A percentile compares a stretch with the other conserved stretches of the same genome.
Conservation (phyloP, 2,329 filamentous ascomycete genomes). For the Phialophora tarda region DNA sequence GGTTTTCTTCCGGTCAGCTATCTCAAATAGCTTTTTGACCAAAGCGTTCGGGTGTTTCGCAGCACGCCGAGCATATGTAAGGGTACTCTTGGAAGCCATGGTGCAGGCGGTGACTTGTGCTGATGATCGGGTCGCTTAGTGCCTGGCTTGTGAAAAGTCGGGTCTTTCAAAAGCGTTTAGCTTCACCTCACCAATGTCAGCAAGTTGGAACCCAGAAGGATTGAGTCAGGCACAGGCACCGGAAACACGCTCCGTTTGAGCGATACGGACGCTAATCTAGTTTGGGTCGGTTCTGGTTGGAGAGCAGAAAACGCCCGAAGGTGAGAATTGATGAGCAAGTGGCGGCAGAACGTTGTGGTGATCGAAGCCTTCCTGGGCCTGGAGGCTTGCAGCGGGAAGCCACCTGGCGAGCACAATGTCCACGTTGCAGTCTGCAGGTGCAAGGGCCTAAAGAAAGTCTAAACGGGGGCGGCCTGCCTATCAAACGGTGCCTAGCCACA, state of each 20-base stretch:
- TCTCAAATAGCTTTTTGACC: slow-evolving; percentile 51
- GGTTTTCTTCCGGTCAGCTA: slow-evolving; percentile 55
- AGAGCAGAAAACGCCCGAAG: background rate
- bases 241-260: slow-evolving; percentile 14
- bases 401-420: slow-evolving; percentile 11
- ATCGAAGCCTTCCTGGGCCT: slow-evolving; percentile 5
- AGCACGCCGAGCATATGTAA: slow-evolving; percentile 49
- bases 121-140: background rate
- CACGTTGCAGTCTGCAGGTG: slow-evolving; percentile 18
- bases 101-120: slow-evolving; percentile 10
- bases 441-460: slow-evolving; percentile 4
- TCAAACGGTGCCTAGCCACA: slow-evolving; percentile 9
- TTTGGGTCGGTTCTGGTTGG: background rate
- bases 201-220: background rate
- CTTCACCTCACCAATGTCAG: background rate
- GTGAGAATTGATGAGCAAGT: background rate
- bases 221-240: slow-evolving; percentile 28
- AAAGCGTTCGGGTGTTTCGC: slow-evolving; percentile 52
- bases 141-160: background rate
- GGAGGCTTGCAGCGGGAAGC: slow-evolving; percentile 13
- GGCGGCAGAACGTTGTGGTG: slow-evolving; percentile 6
- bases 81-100: slow-evolving; percentile 54
- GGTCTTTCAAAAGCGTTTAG: slow-evolving; percentile 1
- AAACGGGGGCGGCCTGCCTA: slow-evolving; percentile 18
- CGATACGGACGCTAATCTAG: background rate